Percentiles rank a stretch among this genome's conserved stretches.
Conservation (phyloP, 495 filamentous ascomycete species). For the Hyaloscypha finlandica region DNA sequence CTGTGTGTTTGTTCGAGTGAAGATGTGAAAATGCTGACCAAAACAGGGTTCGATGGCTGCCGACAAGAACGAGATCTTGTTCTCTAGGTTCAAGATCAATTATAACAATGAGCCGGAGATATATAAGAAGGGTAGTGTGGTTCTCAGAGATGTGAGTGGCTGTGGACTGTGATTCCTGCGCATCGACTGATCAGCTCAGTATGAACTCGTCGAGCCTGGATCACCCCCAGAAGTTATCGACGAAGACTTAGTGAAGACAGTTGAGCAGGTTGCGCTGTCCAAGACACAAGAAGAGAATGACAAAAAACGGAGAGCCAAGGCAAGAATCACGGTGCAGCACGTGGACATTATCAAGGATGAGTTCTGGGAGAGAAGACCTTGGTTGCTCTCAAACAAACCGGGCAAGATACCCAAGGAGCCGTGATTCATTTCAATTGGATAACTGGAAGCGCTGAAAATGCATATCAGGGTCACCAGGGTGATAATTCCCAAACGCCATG, state of each 20-base stretch:
- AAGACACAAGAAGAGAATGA: constrained; percentile 79
- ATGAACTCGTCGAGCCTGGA: constrained; percentile 55
- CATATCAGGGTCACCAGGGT: constrained; percentile 13
- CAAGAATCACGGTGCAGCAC: constrained; percentile 77
- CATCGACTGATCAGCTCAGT: constrained; percentile 37
- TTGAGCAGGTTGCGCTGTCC: constrained; percentile 52
- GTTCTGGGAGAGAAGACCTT: constrained; percentile 86
- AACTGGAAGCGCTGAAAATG: constrained; percentile 17
- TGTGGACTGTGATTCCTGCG: background rate
- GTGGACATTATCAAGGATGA: constrained; percentile 91
- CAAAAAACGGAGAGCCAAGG: constrained; percentile 72
- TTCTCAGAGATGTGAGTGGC: constrained; percentile 77
- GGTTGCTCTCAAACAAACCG: constrained; percentile 78
- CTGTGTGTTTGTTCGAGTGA: constrained; percentile 46
- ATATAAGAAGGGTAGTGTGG: constrained; percentile 88
- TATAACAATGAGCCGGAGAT: constrained; percentile 96
- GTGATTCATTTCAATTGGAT: constrained; percentile 36
- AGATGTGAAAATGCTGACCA: background rate
- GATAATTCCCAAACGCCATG: constrained; percentile 25
- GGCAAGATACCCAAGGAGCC: constrained; percentile 59
- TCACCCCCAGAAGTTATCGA: constrained; percentile 18
- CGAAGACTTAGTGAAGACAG: constrained; percentile 24
- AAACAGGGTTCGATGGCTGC: constrained; percentile 5
- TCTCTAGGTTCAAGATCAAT: constrained; percentile 85
- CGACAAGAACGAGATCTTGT: constrained; percentile 94